A percentile compares a stretch with the other conserved stretches of the same genome.
These are phyloP conservation scores for Termitomyces sp. DNA, from an alignment of 1,284 basidiomycete genomes.

Conservation along the genomic window DNA sequence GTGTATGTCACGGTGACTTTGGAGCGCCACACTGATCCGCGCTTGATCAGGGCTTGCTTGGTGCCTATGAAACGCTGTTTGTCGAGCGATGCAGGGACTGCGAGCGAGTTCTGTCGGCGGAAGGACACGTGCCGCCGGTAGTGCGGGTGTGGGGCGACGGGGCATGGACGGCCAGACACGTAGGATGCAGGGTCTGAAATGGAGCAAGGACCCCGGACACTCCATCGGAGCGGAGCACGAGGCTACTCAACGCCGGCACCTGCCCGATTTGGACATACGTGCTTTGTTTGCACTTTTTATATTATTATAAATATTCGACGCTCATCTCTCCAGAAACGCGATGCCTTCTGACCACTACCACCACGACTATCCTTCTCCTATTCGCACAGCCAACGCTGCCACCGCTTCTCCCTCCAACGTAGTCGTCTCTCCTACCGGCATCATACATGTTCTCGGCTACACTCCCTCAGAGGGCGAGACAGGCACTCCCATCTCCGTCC, in stretches of 20 bases:
- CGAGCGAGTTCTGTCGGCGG: slow-evolving; percentile 56
- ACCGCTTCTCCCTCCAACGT: slow-evolving; percentile 20
- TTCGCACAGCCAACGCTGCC: slow-evolving; percentile 10
- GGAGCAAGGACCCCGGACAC: slow-evolving; percentile 1
- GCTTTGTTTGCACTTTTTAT: slow-evolving; percentile 13
- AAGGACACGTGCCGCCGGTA: slow-evolving; percentile 67
- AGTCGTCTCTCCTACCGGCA: slow-evolving; percentile 41
- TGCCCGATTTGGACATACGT: slow-evolving; percentile 11
- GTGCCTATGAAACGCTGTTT: slow-evolving; percentile 57
- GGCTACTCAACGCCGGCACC: slow-evolving; percentile 16
- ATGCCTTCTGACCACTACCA: slow-evolving; percentile 14
- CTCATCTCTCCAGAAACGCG: neutral
- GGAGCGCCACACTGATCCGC: too few relatives aligned
- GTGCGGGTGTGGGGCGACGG: slow-evolving; percentile 52
- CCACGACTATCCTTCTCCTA: slow-evolving; percentile 14
- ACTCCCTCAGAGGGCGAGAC: slow-evolving; percentile 55
- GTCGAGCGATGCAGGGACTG: slow-evolving; percentile 53
- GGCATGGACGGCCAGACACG: slow-evolving; percentile 40
- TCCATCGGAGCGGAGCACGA: slow-evolving; percentile 11
- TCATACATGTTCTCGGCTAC: slow-evolving; percentile 59
- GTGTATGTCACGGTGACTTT: neutral
- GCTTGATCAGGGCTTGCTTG: slow-evolving; percentile 44
- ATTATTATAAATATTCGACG: slow-evolving; percentile 15
- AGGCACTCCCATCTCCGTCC: slow-evolving; percentile 54
- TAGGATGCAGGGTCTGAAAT: slow-evolving; percentile 16